Conservation (phyloP, 805 yeast species). For the Suhomyces sp. region DNA sequence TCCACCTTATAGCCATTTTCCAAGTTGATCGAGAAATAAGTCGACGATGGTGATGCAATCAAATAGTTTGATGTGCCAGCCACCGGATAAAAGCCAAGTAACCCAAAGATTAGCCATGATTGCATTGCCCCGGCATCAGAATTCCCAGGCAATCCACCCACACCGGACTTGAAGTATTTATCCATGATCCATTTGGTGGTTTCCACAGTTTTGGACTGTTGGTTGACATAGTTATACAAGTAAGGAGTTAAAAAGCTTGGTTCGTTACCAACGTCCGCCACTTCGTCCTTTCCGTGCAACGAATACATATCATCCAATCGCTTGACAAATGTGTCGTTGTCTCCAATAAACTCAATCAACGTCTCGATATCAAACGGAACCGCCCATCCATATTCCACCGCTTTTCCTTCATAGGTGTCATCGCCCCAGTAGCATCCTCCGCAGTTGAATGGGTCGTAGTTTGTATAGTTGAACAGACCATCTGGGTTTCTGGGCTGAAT, state of each 20-base stretch:
- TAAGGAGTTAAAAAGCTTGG: slow-evolving; percentile 36
- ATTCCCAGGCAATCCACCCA: slow-evolving; percentile 33
- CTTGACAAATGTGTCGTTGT: slow-evolving; percentile 19
- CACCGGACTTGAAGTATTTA: slow-evolving; percentile 22
- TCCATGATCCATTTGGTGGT: slow-evolving; percentile 26
- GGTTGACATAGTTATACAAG: slow-evolving; percentile 29
- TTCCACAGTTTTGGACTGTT: slow-evolving; percentile 27
- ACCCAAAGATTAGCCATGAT: slow-evolving; percentile 31
- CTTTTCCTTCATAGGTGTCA: slow-evolving; percentile 32
- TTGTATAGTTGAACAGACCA: slow-evolving; percentile 23
- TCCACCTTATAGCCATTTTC: slow-evolving; percentile 21
- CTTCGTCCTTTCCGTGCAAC: slow-evolving; percentile 20
- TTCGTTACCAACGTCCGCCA: slow-evolving; percentile 37
- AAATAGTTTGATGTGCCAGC: slow-evolving; percentile 35
- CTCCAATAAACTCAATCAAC: slow-evolving; percentile 24
- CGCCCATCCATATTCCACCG: slow-evolving; percentile 35
- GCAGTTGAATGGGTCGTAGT: slow-evolving; percentile 30
- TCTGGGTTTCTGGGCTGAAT: slow-evolving; percentile 29
- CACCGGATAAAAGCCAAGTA: slow-evolving; percentile 34
- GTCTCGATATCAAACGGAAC: slow-evolving; percentile 33
- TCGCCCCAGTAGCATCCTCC: slow-evolving; percentile 34
- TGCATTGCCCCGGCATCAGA: slow-evolving; percentile 41
- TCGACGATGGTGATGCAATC: slow-evolving; percentile 27
- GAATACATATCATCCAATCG: slow-evolving; percentile 36
- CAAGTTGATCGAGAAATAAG: slow-evolving; percentile 18